phyloP scores from a whole-genome alignment of 352 stramenopile genomes.

The Globisporangium nagaii region DNA sequence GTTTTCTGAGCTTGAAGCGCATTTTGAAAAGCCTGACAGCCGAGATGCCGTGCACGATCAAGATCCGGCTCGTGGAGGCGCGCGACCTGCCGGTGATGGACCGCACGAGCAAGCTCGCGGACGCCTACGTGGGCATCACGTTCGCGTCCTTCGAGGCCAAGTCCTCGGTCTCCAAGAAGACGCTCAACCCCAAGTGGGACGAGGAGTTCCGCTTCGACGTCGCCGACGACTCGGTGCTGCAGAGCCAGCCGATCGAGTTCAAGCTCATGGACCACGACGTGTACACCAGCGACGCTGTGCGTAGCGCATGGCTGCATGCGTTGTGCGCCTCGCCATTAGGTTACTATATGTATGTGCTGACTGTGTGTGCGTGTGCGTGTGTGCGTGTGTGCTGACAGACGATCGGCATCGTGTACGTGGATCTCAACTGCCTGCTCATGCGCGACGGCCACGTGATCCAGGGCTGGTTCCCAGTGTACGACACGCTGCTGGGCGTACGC shows the following conservation, averaged over 20 bases:
- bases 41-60: conserved; percentile 89
- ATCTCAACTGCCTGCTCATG: conserved; percentile 98
- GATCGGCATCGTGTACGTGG: conserved; percentile 97
- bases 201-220: conserved; percentile 99
- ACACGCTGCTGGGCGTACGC: conserved; percentile 94
- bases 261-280: conserved; percentile 95
- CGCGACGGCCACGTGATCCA: conserved; percentile 88
- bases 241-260: conserved; percentile 98
- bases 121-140: conserved; percentile 85
- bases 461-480: conserved; percentile 98
- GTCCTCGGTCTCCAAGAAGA: conserved; percentile 90
- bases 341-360: no score
- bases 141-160: conserved; percentile 86
- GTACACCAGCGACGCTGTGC: conserved; percentile 87
- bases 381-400: conserved; percentile 24
- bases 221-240: conserved; percentile 95
- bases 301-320: no score
- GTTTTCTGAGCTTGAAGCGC: background rate
- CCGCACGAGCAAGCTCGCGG: conserved; percentile 73
- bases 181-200: conserved; percentile 95
- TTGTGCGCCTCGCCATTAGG: no score
- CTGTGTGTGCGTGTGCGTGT: background rate
- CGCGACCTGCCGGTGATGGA: conserved; percentile 85
- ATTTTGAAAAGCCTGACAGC: background rate
- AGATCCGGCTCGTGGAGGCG: conserved; percentile 87